Conservation (phyloP, 2,329 filamentous ascomycete species). For the Colletotrichum sp. region DNA sequence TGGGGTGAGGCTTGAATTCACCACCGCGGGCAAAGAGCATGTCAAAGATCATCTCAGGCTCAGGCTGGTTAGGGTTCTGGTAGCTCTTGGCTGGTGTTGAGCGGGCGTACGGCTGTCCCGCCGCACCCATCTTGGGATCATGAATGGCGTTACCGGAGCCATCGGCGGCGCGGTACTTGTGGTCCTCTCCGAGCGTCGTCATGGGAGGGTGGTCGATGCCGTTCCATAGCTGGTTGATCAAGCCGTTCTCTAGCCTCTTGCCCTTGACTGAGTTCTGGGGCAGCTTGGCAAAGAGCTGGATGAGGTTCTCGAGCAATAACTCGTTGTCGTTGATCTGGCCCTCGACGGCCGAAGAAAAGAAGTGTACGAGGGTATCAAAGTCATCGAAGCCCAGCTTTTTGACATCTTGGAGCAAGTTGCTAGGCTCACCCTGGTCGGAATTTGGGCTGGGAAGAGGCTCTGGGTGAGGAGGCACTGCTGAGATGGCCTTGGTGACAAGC, state of each 20-base stretch:
- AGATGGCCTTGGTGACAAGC: conserved; percentile 5
- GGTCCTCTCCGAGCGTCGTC: conserved; percentile 17
- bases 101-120: conserved; percentile 22
- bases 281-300: conserved; percentile 22
- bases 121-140: conserved; percentile 20
- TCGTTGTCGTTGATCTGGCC: conserved; percentile 21
- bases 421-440: not conserved
- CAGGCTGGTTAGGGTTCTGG: conserved; percentile 21
- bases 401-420: conserved; percentile 18
- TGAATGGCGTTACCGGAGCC: conserved; percentile 24
- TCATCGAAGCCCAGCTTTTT: conserved; percentile 24
- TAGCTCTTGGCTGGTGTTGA: conserved; percentile 18
- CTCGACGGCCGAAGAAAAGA: conserved; percentile 14
- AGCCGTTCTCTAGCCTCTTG: conserved; percentile 18
- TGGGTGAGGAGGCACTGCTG: not conserved
- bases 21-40: conserved; percentile 21
- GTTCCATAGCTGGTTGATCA: conserved; percentile 24
- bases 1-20: conserved; percentile 32
- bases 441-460: not conserved
- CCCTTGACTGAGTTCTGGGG: conserved; percentile 18
- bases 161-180: conserved; percentile 24
- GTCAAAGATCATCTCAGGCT: conserved; percentile 24
- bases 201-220: conserved; percentile 24
- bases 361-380: conserved; percentile 20
- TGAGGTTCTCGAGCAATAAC: conserved; percentile 21